Evolutionary conservation across 2,329 filamentous ascomycete species (phyloP).

Genomic region (Verruconis gallopava): DNA sequence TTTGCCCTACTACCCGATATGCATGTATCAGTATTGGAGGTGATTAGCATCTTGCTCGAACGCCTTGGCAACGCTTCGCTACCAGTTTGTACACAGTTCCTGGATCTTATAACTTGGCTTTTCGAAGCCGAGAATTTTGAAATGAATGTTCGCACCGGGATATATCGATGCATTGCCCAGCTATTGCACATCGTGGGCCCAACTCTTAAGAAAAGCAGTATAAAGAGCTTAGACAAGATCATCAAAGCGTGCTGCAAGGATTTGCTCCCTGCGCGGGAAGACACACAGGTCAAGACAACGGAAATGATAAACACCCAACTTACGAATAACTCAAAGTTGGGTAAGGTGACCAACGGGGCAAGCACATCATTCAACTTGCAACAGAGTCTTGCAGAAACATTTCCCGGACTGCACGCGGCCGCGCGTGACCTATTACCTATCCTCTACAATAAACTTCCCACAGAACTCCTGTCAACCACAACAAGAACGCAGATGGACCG

Average conservation of each 20-base stretch:
- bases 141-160: constrained; percentile 42
- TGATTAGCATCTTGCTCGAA: constrained; percentile 45
- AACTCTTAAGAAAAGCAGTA: constrained; percentile 51
- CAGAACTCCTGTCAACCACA: constrained; percentile 54
- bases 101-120: constrained; percentile 61
- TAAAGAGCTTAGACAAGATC: constrained; percentile 49
- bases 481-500: constrained; percentile 66
- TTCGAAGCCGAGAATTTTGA: constrained; percentile 43
- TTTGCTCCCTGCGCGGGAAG: constrained; percentile 39
- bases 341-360: constrained; percentile 38
- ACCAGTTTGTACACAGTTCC: constrained; percentile 47
- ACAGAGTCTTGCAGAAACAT: background rate
- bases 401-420: constrained; percentile 21
- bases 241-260: constrained; percentile 63
- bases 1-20: constrained; percentile 62
- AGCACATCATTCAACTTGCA: no score
- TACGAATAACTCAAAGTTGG: constrained; percentile 61
- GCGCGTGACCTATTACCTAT: constrained; percentile 50
- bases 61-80: constrained; percentile 46
- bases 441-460: constrained; percentile 50
- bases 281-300: constrained; percentile 20
- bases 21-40: constrained; percentile 54
- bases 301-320: constrained; percentile 25
- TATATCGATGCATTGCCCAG: constrained; percentile 46
- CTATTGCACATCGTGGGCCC: constrained; percentile 52